These are phyloP conservation scores for Ophiostoma angusticollis DNA, from an alignment of 2,329 filamentous ascomycete genomes.

Conservation along the genomic window DNA sequence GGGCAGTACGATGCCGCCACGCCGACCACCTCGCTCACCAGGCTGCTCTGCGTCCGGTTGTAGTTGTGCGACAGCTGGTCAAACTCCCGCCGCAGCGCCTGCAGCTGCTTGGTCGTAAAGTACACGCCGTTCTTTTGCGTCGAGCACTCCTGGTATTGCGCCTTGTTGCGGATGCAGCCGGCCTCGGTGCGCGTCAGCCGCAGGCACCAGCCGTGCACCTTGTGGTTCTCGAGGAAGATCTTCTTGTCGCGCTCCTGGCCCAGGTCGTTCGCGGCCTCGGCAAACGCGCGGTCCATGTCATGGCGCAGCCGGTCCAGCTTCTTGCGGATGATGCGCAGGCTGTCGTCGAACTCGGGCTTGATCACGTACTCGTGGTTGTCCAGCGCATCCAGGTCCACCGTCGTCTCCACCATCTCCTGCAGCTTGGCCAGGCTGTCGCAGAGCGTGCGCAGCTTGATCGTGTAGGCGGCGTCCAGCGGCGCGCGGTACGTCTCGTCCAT, in stretches of 20 bases:
- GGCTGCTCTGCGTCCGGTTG: constrained; percentile 80
- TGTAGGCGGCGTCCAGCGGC: constrained; percentile 77
- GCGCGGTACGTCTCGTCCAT: constrained; percentile 93
- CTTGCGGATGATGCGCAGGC: constrained; percentile 73
- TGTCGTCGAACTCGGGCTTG: constrained; percentile 94
- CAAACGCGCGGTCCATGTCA: constrained; percentile 75
- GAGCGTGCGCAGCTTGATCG: constrained; percentile 63
- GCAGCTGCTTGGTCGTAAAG: constrained; percentile 79
- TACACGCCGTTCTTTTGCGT: constrained; percentile 99
- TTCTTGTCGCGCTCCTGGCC: constrained; percentile 96
- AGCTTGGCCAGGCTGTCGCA: constrained; percentile 72
- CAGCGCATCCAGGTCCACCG: constrained; percentile 85
- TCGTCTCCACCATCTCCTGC: constrained; percentile 97
- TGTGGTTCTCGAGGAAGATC: constrained; percentile 92
- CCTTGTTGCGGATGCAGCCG: constrained; percentile 83
- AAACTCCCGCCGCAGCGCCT: constrained; percentile 73
- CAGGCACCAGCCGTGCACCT: constrained; percentile 93
- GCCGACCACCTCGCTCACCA: constrained; percentile 83
- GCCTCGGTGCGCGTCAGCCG: constrained; percentile 83
- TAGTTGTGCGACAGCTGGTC: constrained; percentile 92
- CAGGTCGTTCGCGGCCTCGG: constrained; percentile 63
- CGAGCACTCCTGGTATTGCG: constrained; percentile 81
- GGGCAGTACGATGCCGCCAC: constrained; percentile 93
- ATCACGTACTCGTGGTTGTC: constrained; percentile 98
- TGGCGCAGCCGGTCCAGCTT: constrained; percentile 74